Percentiles rank a stretch among this genome's conserved stretches.
Conservation (phyloP, 345 rosid species). For the Raphanus raphanistrum region DNA sequence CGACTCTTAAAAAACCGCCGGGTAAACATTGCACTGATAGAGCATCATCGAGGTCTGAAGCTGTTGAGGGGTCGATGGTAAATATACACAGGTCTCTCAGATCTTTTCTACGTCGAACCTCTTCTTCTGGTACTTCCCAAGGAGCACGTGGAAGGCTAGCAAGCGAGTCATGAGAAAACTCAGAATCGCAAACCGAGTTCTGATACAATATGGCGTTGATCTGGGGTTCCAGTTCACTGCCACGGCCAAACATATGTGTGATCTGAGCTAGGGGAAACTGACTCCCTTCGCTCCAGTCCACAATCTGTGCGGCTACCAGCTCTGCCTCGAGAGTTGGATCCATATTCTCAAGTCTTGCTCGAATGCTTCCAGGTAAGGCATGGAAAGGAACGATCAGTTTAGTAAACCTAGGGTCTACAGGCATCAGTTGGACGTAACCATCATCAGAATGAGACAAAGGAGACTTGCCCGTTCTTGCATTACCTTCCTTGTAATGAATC, state of each 20-base stretch:
- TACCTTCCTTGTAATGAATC: constrained; percentile 47
- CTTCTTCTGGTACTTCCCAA: constrained; percentile 77
- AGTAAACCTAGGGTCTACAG: constrained; percentile 72
- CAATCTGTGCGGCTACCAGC: constrained; percentile 71
- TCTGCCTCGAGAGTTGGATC: constrained; percentile 68
- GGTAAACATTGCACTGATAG: constrained; percentile 68
- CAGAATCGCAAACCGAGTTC: constrained; percentile 62
- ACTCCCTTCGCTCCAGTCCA: constrained; percentile 69
- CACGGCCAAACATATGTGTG: constrained; percentile 62
- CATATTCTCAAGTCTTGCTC: constrained; percentile 60
- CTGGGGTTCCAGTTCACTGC: constrained; percentile 65
- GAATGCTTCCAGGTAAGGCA: constrained; percentile 60
- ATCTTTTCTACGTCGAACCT: constrained; percentile 59
- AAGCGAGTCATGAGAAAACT: constrained; percentile 58
- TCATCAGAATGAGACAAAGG: constrained; percentile 37
- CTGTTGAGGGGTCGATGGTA: constrained; percentile 74
- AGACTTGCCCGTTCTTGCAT: constrained; percentile 44
- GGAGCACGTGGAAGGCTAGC: constrained; percentile 64
- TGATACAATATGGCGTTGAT: constrained; percentile 69
- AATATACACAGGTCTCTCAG: constrained; percentile 70
- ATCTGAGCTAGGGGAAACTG: constrained; percentile 57
- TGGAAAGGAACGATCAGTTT: constrained; percentile 58
- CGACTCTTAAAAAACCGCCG: constrained; percentile 61
- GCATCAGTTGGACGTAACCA: constrained; percentile 56
- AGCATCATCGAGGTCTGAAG: constrained; percentile 92